Base-by-base conservation (phyloP, 176 grass and related monocot species). In the Avena insularis region DNA sequence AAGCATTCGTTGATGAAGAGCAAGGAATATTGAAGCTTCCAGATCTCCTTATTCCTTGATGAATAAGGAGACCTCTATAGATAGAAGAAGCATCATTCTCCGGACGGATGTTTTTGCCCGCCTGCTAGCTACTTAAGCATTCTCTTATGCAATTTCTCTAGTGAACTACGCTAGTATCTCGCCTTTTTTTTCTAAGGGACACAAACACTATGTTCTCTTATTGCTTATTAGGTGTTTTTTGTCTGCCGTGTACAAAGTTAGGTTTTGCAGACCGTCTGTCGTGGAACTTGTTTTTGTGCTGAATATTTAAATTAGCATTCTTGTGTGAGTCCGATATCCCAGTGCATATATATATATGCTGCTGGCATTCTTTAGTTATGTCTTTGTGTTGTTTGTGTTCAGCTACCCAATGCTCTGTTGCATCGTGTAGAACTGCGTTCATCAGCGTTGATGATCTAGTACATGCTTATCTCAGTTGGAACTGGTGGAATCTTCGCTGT, bases 241-340 rank as follows among this genome's bases (percentile, higher is more conserved):
- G 49, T 77, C 74, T 82, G 33, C 65, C 71, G 12, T 88, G 80
- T 84, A 77, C 81, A 81, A 50, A 66, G 6, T 7, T 75, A 48
- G 33, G 87, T 61, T 33, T 35, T 56, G 53, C 54, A 74, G 81
- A 82, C 57, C 46, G 14, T 80, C 9, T 78, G 73, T 55, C 45
- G 7, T 70, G 66, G 7, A 45, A 75, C 57, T 23, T 5, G 62
- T 65, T 65, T 31, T 65, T 65, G 25, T 6, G 12, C 62, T 75
- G 13, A 16, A 75, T 75, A 6, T 19, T 11, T 35, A 4, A 75
- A 51, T 21, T 50, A 27, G 13, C 12, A 75, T 75, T 67, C 38
- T 43, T 6, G 40, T 43, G 38, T 40, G 6, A 43, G 40, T 43
- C 40, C 6, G 40, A 43, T 43, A 7, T 43, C 40, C 40, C 40